Evolutionary conservation across 164 flowering plant genomes (phyloP), one percentile per base, ranked within the genome.

Genomic region (Aristolochia contorta): DNA sequence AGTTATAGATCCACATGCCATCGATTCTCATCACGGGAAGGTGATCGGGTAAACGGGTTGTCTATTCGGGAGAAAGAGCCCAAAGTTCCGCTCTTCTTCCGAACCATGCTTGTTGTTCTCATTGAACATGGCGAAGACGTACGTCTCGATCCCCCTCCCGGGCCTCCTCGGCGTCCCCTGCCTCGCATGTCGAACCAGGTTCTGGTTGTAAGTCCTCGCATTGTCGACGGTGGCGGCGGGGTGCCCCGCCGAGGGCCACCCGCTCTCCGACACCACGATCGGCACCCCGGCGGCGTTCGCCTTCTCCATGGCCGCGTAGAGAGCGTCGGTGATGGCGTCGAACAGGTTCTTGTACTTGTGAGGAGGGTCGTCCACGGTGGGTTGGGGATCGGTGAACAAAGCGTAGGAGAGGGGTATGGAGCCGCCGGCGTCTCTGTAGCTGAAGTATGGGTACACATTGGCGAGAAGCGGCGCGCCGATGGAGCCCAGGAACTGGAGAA

Each of bases 151-250:
- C 18, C 48, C 23, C 43, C 22, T 56, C 2, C 43, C 43, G 1
- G 51, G 63, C 52, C 57, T 51, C 48, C 46, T 68, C 4, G 67
- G 71, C 4, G 66, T 62, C 7, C 71, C 67, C 19, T 24, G 22
- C 13, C 25, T 7, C 46, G 52, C 66, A 62, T 65, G 68, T 19
- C 23, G 25, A 25, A 65, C 32, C 27, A 65, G 23, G 16, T 52
- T 65, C 27, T 22, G 33, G 57, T 65, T 65, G 55, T 65, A 65
- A 16, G 63, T 43, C 68, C 46, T 51, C 14, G 68, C 63, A 59
- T 58, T 65, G 3, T 25, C 63, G 18, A 12, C 23, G 7, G 63
- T 58, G 16, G 68, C 62, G 3, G 37, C 50, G 8, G 22, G 16
- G 5, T 51, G 43, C 22, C 63, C 68, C 0, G 22, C 41, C 2